phyloP scores from a whole-genome alignment of 306 rosid genomes.

The Pueraria montana region DNA sequence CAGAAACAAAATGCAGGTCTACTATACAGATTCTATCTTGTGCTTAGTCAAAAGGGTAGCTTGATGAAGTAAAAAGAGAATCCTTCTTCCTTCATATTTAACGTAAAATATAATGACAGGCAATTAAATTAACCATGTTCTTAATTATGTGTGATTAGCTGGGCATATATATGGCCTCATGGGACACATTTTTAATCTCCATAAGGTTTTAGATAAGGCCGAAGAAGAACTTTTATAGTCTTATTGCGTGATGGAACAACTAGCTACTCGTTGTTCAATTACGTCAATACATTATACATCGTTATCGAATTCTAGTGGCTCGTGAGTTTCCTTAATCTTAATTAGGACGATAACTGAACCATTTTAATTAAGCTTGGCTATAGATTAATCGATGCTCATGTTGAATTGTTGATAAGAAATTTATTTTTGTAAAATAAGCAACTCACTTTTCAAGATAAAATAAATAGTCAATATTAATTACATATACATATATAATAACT shows the following conservation, averaged over 20 bases:
- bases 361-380: conserved; percentile 19
- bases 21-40: background rate
- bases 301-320: background rate
- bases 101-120: background rate
- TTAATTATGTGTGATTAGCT: background rate
- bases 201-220: conserved; percentile 39
- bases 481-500: too few relatives aligned
- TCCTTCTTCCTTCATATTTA: background rate
- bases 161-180: background rate
- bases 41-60: background rate
- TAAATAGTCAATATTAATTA: too few relatives aligned
- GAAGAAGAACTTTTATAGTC: conserved; percentile 1
- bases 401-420: background rate
- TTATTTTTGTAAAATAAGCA: background rate
- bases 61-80: conserved; percentile 14
- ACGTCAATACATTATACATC: conserved; percentile 14
- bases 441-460: background rate
- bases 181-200: conserved; percentile 18
- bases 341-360: background rate
- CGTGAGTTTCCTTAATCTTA: background rate
- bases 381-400: background rate
- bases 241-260: conserved; percentile 48
- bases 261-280: conserved; percentile 32
- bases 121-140: conserved; percentile 6
- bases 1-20: background rate